Conservation (phyloP, 208 protist species). For the Acanthamoeba rhysodes region DNA sequence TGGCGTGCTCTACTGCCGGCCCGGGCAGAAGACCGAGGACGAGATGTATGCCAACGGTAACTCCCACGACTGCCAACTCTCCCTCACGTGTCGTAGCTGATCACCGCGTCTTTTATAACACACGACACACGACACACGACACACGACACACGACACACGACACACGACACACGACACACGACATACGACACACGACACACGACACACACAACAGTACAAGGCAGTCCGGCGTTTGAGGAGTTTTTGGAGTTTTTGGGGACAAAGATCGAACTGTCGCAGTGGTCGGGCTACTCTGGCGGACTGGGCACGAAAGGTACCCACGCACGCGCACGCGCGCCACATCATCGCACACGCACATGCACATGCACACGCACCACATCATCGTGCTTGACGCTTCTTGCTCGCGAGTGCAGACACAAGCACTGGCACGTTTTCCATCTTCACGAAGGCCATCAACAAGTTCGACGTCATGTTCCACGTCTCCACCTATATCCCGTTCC, state of each 20-base stretch:
- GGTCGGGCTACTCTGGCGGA: conserved; percentile 80
- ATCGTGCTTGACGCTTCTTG: background rate
- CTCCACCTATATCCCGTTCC: conserved; percentile 52
- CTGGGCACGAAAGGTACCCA: conserved; percentile 32
- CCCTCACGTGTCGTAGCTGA: background rate
- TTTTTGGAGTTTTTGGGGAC: conserved; percentile 82
- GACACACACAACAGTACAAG: conserved; percentile 37
- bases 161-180: too few relatives aligned
- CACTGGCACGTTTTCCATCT: conserved; percentile 29
- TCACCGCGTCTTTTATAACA: background rate
- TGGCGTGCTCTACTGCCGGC: conserved; percentile 26
- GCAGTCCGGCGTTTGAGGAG: conserved; percentile 78
- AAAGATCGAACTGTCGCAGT: conserved; percentile 75
- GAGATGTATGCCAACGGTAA: conserved; percentile 67
- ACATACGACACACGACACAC: too few relatives aligned
- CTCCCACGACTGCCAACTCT: background rate
- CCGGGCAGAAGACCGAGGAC: conserved; percentile 29
- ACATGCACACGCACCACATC: background rate
- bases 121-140: too few relatives aligned
- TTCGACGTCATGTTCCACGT: conserved; percentile 63
- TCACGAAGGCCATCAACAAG: background rate
- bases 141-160: background rate
- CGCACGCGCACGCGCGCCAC: background rate
- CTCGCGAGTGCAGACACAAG: background rate
- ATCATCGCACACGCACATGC: background rate